Evolutionary conservation across 73 alveolate genomes (phyloP), one percentile per base, ranked within the genome.

Genomic region (Tetrahymena malaccensis): DNA sequence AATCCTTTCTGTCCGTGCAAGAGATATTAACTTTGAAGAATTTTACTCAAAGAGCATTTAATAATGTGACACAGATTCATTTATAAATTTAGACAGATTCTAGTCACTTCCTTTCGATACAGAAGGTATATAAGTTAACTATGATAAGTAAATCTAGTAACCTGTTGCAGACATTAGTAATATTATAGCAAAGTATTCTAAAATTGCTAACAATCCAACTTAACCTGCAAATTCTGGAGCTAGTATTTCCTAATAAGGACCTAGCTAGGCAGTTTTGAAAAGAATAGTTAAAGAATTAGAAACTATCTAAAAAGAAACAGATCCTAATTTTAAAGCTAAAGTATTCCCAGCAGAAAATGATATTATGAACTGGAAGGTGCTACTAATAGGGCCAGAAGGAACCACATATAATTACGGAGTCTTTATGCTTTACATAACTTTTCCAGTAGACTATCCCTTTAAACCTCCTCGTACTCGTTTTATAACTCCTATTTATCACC

Each of bases 371-470:
- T 83, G 98, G 97, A 96, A 84, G 55, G 97, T 94, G 25, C 31
- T 43, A 15, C 13, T 97, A 10, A 43, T 57, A 10, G 98, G 98
- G 1, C 98, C 98, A 1, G 96, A 58, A 25, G 94, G 35, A 0
- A 85, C 97, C 15, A 96, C 98, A 6, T 98, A 94, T 56, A 97
- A 95, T 85, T 96, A 96, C 13, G 98, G 98, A 16, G 55, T 50
- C 31, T 97, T 96, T 83, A 84, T 43, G 27, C 35, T 96, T 83
- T 22, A 56, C 31, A 43, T 96, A 43, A 93, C 43, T 19, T 43
- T 97, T 43, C 98, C 98, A 55, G 19, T 70, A 11, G 97, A 97
- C 34, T 97, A 97, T 84, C 98, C 98, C 44, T 96, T 96, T 55
- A 96, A 95, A 94, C 98, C 97, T 37, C 98, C 98, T 58, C 94